These are phyloP conservation scores for Tilletia walkeri DNA, from an alignment of 1,284 basidiomycete genomes.

Conservation along the genomic window DNA sequence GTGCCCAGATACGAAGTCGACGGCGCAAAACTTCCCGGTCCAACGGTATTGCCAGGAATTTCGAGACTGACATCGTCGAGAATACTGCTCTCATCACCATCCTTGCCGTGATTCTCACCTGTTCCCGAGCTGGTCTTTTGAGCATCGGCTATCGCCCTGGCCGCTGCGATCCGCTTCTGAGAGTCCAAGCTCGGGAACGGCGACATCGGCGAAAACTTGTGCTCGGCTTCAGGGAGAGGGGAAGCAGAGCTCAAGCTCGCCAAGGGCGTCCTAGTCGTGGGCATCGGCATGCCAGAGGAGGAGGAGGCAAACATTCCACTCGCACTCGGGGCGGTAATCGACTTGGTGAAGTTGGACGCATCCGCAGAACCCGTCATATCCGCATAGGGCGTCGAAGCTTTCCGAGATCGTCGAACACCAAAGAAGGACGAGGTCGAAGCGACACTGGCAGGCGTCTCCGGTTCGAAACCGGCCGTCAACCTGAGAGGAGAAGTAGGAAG, in stretches of 20 bases:
- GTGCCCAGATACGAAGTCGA: too few relatives aligned
- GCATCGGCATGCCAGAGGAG: background rate
- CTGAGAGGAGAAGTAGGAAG: background rate
- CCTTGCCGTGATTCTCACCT: too few relatives aligned
- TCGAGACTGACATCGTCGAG: too few relatives aligned
- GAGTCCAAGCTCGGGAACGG: background rate
- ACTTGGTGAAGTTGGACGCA: background rate
- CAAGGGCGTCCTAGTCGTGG: background rate
- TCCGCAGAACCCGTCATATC: background rate
- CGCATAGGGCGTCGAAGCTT: background rate
- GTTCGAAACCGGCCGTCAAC: background rate
- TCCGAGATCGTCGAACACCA: background rate
- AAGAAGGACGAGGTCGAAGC: conserved; percentile 11
- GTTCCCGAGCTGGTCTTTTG: background rate
- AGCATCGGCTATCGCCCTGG: background rate
- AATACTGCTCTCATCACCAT: too few relatives aligned
- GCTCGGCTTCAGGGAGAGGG: background rate
- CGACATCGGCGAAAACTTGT: conserved; percentile 8
- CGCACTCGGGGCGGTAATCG: background rate
- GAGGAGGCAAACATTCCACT: background rate
- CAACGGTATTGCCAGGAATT: too few relatives aligned
- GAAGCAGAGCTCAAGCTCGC: background rate
- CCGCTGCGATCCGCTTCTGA: background rate
- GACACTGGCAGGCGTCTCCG: background rate
- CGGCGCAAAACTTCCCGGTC: too few relatives aligned